A percentile compares a stretch with the other conserved stretches of the same genome.
phyloP scores from a whole-genome alignment of 2,329 filamentous ascomycete genomes.

The Microcyclosporella mali region DNA sequence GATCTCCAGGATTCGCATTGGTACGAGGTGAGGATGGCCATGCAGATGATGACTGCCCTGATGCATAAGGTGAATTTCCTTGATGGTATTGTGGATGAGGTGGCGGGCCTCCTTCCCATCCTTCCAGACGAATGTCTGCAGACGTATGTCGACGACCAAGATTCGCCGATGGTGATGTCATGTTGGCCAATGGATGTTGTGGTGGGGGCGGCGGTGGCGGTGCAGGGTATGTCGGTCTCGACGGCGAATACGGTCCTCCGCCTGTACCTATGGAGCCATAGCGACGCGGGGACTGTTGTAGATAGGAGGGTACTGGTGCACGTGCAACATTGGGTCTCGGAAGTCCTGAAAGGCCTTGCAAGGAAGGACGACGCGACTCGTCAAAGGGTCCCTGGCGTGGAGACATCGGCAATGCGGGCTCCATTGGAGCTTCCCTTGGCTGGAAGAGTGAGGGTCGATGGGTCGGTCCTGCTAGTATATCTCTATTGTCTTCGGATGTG shows the following conservation, averaged over 20 bases:
- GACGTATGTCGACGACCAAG: conserved; percentile 83
- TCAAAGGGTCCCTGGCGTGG: conserved; percentile 82
- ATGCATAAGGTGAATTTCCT: conserved; percentile 56
- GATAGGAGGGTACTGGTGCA: conserved; percentile 72
- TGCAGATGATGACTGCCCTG: conserved; percentile 55
- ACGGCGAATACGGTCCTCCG: conserved; percentile 59
- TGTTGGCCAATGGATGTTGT: conserved; percentile 55
- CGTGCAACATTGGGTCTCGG: conserved; percentile 61
- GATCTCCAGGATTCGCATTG: conserved; percentile 47
- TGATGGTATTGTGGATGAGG: conserved; percentile 43
- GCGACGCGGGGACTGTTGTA: conserved; percentile 69
- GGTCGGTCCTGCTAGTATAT: conserved; percentile 21
- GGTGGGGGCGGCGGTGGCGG: conserved; percentile 56
- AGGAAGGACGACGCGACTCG: conserved; percentile 66
- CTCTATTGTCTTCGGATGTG: conserved; percentile 59
- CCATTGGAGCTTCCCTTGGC: conserved; percentile 18
- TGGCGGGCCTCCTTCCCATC: conserved; percentile 68
- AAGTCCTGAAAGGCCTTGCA: conserved; percentile 50
- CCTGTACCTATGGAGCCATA: conserved; percentile 75
- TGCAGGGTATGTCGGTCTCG: conserved; percentile 56
- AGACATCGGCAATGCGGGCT: conserved; percentile 58
- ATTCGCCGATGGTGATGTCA: conserved; percentile 56
- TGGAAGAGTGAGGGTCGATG: conserved; percentile 39
- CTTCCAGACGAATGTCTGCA: conserved; percentile 74
- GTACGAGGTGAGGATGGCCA: conserved; percentile 61